Evolutionary conservation across 1,284 basidiomycete genomes (phyloP), one percentile per base, ranked within the genome.

Genomic region (Naganishia cerealis): DNA sequence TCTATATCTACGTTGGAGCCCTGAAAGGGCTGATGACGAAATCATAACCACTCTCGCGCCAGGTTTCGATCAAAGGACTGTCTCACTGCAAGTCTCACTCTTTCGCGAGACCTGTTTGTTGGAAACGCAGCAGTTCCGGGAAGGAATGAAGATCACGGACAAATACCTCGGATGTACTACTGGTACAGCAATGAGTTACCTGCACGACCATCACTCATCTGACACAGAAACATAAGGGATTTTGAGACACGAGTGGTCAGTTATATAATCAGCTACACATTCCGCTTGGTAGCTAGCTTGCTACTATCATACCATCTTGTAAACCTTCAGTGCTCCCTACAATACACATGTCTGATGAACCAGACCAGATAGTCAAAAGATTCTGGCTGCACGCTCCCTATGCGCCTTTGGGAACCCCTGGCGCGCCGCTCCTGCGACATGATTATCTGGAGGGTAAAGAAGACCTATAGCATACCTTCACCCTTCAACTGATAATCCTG

Each of bases 71-170:
- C 12, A 46, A 18, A n/a, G 43, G n/a, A 15, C n/a, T 46, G 43
- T 46, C 43, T 46, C 43, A 46, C 16, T 18, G 43, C 16, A n/a
- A 46, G 43, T 46, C 43, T 46, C 43, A 46, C 43, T 24, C 12
- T 50, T 50, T 24, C 46, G 46, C 46, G 46, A 50, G 46, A 50
- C 46, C 46, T 46, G 7, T 46, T 24, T 50, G 46, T 21, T 50
- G n/a, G 4, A 50, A 50, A 50, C 9, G 46, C 46, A 50, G 12
- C n/a, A 50, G 46, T 50, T 50, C 46, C 46, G 46, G 43, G 21
- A 50, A 21, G 46, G 21, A 50, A 50, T 24, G 46, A 50, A 50
- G 46, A 50, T 50, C 46, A 50, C 46, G 46, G n/a, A 50, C 21
- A 50, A 50, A 50, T 50, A 50, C 46, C 46, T 50, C 46, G 46